A percentile compares a stretch with the other conserved stretches of the same genome.
phyloP scores from a whole-genome alignment of 75 land plant genomes.

The Adiantum capillusveneris region DNA sequence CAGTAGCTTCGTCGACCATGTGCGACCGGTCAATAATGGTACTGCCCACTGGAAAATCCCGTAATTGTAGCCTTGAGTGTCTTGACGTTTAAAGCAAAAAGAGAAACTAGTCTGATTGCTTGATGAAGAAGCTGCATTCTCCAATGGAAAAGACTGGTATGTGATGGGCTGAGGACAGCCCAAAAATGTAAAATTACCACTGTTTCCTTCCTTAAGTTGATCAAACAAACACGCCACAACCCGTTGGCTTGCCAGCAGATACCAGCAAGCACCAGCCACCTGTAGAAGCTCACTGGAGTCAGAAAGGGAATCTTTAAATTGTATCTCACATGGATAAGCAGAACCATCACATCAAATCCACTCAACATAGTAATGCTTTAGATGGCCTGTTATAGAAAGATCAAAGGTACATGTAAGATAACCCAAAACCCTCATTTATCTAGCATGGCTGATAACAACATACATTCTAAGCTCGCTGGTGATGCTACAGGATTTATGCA shows the following conservation, averaged over 20 bases:
- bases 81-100: slow-evolving; percentile 46
- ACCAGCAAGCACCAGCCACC: slow-evolving; percentile 95
- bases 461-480: no score
- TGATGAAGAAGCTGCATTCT: slow-evolving; percentile 25
- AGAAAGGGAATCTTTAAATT: no score
- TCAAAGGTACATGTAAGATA: no score
- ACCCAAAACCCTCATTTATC: no score
- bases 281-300: slow-evolving; percentile 13
- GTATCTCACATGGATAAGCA: no score
- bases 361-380: no score
- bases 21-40: slow-evolving; percentile 55
- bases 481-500: no score
- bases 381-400: no score
- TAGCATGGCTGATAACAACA: no score
- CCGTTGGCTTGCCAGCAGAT: slow-evolving; percentile 67
- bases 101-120: slow-evolving; percentile 20
- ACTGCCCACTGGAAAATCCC: slow-evolving; percentile 73
- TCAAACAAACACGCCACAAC: slow-evolving; percentile 46
- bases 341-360: no score
- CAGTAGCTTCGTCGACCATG: slow-evolving; percentile 48
- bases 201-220: slow-evolving; percentile 29
- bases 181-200: slow-evolving; percentile 38
- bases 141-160: slow-evolving; percentile 22
- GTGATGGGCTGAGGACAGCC: slow-evolving; percentile 53
- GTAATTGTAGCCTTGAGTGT: slow-evolving; percentile 28